Conservation (phyloP, 331 rosid genomes). For the Prunus yedoensis region DNA sequence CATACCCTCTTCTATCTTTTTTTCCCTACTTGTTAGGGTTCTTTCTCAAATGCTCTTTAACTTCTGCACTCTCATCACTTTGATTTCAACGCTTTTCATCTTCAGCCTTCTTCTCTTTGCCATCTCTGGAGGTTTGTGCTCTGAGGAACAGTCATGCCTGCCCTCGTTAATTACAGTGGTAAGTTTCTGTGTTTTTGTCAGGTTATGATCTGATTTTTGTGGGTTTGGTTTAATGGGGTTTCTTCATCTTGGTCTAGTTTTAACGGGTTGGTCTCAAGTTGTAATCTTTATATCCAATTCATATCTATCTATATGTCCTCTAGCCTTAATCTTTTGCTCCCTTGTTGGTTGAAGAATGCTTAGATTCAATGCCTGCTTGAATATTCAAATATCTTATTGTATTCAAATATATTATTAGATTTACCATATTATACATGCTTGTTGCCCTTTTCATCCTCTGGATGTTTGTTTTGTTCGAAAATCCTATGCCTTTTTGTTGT, state of each 20-base stretch:
- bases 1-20: slow-evolving; percentile 16
- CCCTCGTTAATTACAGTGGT: slow-evolving; percentile 73
- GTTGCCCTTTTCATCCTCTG: neutral
- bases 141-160: slow-evolving; percentile 54
- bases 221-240: slow-evolving; percentile 14
- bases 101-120: slow-evolving; percentile 5
- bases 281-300: neutral
- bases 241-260: neutral
- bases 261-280: slow-evolving; percentile 4
- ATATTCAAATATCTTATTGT: neutral
- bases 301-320: neutral
- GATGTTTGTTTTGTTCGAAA: neutral
- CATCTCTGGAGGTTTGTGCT: slow-evolving; percentile 21
- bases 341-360: neutral
- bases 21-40: slow-evolving; percentile 75
- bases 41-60: slow-evolving; percentile 54
- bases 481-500: neutral
- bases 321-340: neutral
- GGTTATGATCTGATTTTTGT: neutral
- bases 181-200: slow-evolving; percentile 25
- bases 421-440: neutral
- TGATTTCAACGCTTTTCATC: slow-evolving; percentile 3
- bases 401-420: neutral
- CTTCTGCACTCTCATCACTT: slow-evolving; percentile 25
- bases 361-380: slow-evolving; percentile 14